Conservation (phyloP, 192 early-diverging fungal species). For the Linnemannia elongata region DNA sequence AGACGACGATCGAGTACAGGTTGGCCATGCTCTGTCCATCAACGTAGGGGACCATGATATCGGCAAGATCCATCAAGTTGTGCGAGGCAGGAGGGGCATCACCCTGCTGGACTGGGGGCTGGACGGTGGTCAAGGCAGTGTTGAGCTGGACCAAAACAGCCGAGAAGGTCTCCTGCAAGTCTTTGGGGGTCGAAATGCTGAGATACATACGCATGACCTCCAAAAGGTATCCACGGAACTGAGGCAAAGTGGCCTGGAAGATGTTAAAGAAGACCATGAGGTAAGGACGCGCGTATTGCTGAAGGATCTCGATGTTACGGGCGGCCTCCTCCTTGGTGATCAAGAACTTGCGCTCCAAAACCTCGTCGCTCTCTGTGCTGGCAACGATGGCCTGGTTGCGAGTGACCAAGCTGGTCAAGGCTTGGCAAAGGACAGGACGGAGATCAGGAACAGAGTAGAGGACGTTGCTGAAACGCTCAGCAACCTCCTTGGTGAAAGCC, state of each 20-base stretch:
- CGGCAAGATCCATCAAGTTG: slow-evolving; percentile 90
- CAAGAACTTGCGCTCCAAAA: slow-evolving; percentile 61
- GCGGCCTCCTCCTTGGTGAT: slow-evolving; percentile 67
- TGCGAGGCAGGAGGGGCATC: slow-evolving; percentile 82
- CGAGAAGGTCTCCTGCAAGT: slow-evolving; percentile 75
- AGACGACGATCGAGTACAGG: slow-evolving; percentile 69
- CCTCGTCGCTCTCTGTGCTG: slow-evolving; percentile 56
- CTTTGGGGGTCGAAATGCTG: slow-evolving; percentile 68
- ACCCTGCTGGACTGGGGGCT: slow-evolving; percentile 57
- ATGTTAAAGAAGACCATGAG: slow-evolving; percentile 86
- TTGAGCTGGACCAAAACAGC: slow-evolving; percentile 72
- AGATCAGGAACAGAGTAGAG: slow-evolving; percentile 81
- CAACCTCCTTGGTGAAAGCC: slow-evolving; percentile 73
- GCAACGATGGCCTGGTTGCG: slow-evolving; percentile 62
- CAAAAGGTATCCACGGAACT: slow-evolving; percentile 73
- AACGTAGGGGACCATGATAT: slow-evolving; percentile 81
- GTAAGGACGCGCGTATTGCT: slow-evolving; percentile 77
- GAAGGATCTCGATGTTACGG: slow-evolving; percentile 70
- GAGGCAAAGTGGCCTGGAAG: slow-evolving; percentile 74
- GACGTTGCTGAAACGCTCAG: slow-evolving; percentile 81
- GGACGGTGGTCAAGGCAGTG: slow-evolving; percentile 69
- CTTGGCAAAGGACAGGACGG: slow-evolving; percentile 83
- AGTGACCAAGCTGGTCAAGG: slow-evolving; percentile 74
- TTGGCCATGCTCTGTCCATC: slow-evolving; percentile 73
- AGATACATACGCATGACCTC: slow-evolving; percentile 80